phyloP scores from a whole-genome alignment of 768 basidiomycete genomes.

The Thelephora ganbajun region DNA sequence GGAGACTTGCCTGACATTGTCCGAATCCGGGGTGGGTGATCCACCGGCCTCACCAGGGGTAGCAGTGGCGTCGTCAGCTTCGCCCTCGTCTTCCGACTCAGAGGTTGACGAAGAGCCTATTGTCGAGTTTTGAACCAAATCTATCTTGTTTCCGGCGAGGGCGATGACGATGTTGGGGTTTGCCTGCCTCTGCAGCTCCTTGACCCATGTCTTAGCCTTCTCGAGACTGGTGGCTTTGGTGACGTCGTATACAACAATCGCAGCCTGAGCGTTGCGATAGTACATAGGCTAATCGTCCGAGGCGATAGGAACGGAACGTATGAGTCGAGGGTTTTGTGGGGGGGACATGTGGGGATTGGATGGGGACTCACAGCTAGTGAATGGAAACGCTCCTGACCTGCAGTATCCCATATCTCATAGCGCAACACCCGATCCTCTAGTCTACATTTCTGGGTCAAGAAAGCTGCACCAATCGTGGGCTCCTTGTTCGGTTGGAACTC shows the following conservation, averaged over 20 bases:
- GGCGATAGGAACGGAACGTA: background rate
- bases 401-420: constrained; percentile 97
- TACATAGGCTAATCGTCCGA: constrained; percentile 72
- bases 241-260: constrained; percentile 96
- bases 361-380: constrained; percentile 71
- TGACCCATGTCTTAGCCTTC: constrained; percentile 99
- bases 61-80: constrained; percentile 84
- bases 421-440: constrained; percentile 87
- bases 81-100: constrained; percentile 67
- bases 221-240: constrained; percentile 93
- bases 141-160: constrained; percentile 94
- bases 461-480: constrained; percentile 95
- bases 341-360: background rate
- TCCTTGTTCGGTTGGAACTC: constrained; percentile 99
- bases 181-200: constrained; percentile 96
- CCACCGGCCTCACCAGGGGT: constrained; percentile 55
- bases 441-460: constrained; percentile 89
- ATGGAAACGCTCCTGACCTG: constrained; percentile 94
- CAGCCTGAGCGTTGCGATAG: constrained; percentile 95
- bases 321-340: constrained; percentile 1
- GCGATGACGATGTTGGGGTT: constrained; percentile 99
- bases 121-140: constrained; percentile 63
- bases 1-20: constrained; percentile 78
- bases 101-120: constrained; percentile 34
- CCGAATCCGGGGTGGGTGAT: constrained; percentile 35